Evolutionary conservation across 2,329 filamentous ascomycete genomes (phyloP).

Genomic region (Cadophora malorum): DNA sequence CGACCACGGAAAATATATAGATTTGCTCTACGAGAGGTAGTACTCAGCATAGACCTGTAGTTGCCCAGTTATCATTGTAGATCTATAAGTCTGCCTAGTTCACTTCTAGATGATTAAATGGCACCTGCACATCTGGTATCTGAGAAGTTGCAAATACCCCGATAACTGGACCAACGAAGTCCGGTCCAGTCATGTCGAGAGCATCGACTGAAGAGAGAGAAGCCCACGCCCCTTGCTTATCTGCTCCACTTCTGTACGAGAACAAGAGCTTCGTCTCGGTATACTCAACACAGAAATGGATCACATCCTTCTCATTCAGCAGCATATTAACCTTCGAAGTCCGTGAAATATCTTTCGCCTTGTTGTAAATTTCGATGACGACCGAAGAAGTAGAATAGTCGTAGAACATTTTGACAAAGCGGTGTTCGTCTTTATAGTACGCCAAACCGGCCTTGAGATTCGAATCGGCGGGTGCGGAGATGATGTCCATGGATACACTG

Average conservation of each 20-base stretch:
- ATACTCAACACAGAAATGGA: conserved; percentile 5
- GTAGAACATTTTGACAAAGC: conserved; percentile 22
- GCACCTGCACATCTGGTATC: conserved; percentile 2
- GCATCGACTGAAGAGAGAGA: conserved; percentile 37
- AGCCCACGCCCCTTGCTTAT: conserved; percentile 24
- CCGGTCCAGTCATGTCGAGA: conserved; percentile 44
- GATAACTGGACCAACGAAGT: conserved; percentile 47
- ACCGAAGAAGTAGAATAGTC: background rate
- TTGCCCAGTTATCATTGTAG: background rate
- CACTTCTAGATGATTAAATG: conserved; percentile 10
- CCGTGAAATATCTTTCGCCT: conserved; percentile 19
- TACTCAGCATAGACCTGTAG: too few relatives aligned
- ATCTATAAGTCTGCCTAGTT: background rate
- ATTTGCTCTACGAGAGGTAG: background rate
- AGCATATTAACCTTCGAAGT: conserved; percentile 1
- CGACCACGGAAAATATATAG: background rate
- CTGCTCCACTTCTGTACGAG: conserved; percentile 20
- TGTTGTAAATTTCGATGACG: conserved; percentile 13
- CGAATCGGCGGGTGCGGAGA: background rate
- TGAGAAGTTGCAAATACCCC: conserved; percentile 41
- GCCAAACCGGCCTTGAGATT: conserved; percentile 15
- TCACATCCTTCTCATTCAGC: background rate
- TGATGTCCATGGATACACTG: background rate
- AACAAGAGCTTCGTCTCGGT: conserved; percentile 20
- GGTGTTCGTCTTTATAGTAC: conserved; percentile 23